Evolutionary conservation across 2,329 filamentous ascomycete species (phyloP), one percentile per base, ranked within the genome.

Genomic region (Cucurbitaria berberidis): DNA sequence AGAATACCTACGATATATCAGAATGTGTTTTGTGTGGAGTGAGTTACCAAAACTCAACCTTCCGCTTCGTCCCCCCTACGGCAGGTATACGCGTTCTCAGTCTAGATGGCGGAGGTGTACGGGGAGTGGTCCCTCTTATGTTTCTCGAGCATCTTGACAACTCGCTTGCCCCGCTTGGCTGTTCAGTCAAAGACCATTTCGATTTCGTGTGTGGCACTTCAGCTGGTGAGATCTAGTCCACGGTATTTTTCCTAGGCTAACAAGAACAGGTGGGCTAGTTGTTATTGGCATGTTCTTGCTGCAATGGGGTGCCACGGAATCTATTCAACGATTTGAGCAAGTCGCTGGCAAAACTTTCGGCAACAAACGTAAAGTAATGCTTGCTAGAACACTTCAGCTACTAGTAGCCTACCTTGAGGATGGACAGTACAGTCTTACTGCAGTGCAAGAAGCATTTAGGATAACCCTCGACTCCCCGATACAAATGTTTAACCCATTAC

Each of bases 401-500:
- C 47, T 66, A 3, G 9, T 63, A 4, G 66, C 62, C 0, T 71
- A 67, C 46, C 34, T 70, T 8, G 36, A 60, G 16, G 66, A 72
- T 56, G 43, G 55, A 22, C 49, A 60, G 27, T 72, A 72, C 39
- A 61, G 57, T 35, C 58, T 64, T 3, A 27, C 45, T 18, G 52
- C 59, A 8, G 67, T 72, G 16, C 52, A 72, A 44, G 48, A 59
- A 5, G 55, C 64, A 2, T 73, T 72, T 40, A 42, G 52, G 27
- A 48, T 46, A n/a, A 45, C 51, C 4, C 50, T 57, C 7, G 55
- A 53, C n/a, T 50, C 43, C 3, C 39, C 52, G 0, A 41, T 51
- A 2, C 53, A 65, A 38, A 64, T 72, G 56, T 74, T 74, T 39
- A 68, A 71, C 40, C 64, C 60, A 0, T 41, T 71, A 1, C 45